Evolutionary conservation across 1,139 yeast genomes (phyloP).

Genomic region (Kurtzmaniella quercitrusa): DNA sequence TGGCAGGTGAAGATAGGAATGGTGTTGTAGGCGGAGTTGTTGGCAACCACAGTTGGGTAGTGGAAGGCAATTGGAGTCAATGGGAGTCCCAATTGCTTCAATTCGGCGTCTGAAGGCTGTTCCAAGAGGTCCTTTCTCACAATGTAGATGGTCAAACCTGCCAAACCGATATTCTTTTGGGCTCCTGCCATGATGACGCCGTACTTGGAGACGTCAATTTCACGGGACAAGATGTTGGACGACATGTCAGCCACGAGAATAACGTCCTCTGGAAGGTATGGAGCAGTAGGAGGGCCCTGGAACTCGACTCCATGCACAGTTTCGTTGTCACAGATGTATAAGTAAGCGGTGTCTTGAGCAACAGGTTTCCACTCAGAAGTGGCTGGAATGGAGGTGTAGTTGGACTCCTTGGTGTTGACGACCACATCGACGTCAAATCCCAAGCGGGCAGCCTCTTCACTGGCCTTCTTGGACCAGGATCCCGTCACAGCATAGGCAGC

Average conservation of each 20-base stretch:
- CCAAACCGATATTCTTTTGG: slow-evolving; percentile 94
- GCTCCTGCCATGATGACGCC: slow-evolving; percentile 95
- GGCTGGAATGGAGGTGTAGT: slow-evolving; percentile 67
- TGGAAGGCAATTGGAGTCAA: slow-evolving; percentile 85
- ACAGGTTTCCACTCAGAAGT: slow-evolving; percentile 57
- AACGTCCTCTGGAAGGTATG: slow-evolving; percentile 59
- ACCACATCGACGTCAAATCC: slow-evolving; percentile 74
- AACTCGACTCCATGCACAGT: slow-evolving; percentile 95
- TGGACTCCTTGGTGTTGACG: slow-evolving; percentile 60
- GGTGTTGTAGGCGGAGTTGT: slow-evolving; percentile 92
- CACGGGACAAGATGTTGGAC: slow-evolving; percentile 81
- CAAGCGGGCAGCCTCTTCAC: slow-evolving; percentile 79
- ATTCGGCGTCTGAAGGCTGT: slow-evolving; percentile 60
- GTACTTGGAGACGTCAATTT: slow-evolving; percentile 74
- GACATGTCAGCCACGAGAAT: slow-evolving; percentile 94
- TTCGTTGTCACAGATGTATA: slow-evolving; percentile 92
- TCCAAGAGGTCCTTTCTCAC: slow-evolving; percentile 75
- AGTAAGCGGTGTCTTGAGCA: slow-evolving; percentile 62
- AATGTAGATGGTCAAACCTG: slow-evolving; percentile 89
- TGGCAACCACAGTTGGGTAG: slow-evolving; percentile 78
- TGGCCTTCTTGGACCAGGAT: slow-evolving; percentile 85
- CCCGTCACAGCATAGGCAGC: slow-evolving; percentile 92
- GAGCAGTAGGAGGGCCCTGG: slow-evolving; percentile 44
- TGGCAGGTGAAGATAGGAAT: slow-evolving; percentile 90
- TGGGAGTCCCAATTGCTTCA: slow-evolving; percentile 59